Conservation (phyloP, 225 moss, liverwort and hornwort species). For the Pleurozium schreberi region DNA sequence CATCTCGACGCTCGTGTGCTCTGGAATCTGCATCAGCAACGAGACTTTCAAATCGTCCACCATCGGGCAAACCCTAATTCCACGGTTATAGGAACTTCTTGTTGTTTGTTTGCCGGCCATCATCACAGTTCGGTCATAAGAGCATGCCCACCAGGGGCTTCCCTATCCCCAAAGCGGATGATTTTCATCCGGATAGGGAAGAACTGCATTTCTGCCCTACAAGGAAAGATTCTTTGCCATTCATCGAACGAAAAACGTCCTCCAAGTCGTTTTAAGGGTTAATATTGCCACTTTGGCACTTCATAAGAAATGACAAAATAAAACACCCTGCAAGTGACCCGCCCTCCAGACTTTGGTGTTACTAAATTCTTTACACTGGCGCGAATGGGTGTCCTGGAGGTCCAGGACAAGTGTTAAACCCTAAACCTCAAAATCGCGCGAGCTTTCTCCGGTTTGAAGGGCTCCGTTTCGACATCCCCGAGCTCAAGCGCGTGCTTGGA, state of each 20-base stretch:
- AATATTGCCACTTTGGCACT: no score
- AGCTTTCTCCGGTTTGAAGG: background rate
- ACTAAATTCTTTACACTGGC: background rate
- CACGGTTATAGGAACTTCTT: background rate
- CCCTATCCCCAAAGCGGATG: no score
- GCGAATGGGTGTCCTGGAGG: background rate
- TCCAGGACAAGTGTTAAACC: background rate
- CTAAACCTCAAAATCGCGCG: background rate
- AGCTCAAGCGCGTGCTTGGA: background rate
- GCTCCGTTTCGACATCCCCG: background rate
- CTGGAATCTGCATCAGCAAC: background rate
- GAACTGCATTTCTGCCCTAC: no score
- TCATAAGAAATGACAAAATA: no score
- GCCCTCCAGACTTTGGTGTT: background rate
- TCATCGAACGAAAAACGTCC: no score
- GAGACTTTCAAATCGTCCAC: background rate
- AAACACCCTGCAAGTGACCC: no score
- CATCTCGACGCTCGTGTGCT: background rate
- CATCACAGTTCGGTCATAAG: background rate
- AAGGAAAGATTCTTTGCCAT: no score
- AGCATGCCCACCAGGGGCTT: no score
- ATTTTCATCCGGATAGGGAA: no score
- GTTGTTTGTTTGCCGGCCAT: background rate
- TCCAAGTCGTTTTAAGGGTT: no score
- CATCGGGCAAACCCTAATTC: background rate